Conservation (phyloP, 225 moss, liverwort and hornwort species). For the Straminergon stramineum region DNA sequence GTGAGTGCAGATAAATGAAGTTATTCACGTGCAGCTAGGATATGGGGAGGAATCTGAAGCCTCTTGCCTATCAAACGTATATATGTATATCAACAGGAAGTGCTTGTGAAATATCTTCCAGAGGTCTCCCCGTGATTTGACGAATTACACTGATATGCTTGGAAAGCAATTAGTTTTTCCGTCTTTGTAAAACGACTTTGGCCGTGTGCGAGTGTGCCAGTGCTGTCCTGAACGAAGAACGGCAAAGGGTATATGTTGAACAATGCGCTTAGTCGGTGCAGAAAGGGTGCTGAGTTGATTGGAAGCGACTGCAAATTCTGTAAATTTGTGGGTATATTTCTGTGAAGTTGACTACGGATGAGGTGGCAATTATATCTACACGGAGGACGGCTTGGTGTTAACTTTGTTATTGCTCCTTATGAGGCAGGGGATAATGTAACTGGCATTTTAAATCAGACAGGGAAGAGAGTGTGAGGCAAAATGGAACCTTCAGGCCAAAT, state of each 20-base stretch:
- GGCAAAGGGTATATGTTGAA: neutral
- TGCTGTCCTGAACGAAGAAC: neutral
- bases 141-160: neutral
- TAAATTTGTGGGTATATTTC: neutral
- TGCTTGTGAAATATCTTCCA: neutral
- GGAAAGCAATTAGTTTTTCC: neutral
- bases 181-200: neutral
- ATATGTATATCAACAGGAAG: neutral
- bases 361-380: neutral
- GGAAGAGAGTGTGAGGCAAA: neutral
- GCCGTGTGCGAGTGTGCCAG: neutral
- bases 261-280: neutral
- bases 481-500: constrained; percentile 26
- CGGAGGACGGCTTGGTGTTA: neutral
- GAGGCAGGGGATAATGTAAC: constrained; percentile 12
- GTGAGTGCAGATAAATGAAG: constrained; percentile 8
- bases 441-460: neutral
- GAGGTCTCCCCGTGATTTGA: neutral
- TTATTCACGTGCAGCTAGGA: neutral
- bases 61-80: neutral
- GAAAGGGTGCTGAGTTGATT: neutral
- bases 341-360: neutral
- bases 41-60: neutral
- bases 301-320: neutral
- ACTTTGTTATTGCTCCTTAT: neutral